phyloP scores from a whole-genome alignment of 257 asterid genomes.

The Capsicum chinense region DNA sequence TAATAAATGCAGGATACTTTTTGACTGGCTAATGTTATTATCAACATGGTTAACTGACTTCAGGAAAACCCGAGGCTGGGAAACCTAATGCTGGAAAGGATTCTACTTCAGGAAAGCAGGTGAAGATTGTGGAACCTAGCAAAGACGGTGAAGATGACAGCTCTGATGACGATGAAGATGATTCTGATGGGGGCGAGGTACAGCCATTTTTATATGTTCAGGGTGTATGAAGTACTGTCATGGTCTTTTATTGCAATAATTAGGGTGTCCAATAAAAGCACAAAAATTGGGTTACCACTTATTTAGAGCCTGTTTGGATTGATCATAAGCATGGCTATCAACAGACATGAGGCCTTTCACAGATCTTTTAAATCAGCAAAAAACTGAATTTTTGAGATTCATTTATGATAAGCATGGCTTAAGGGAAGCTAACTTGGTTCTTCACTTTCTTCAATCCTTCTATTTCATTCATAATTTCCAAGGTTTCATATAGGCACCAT shows the following conservation, averaged over 20 bases:
- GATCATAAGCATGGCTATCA: background rate
- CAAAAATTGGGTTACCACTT: background rate
- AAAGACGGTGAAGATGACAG: constrained; percentile 33
- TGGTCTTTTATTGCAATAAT: background rate
- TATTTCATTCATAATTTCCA: background rate
- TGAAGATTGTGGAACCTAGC: constrained; percentile 28
- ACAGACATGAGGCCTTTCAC: background rate
- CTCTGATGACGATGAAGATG: constrained; percentile 29
- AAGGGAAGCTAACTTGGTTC: background rate
- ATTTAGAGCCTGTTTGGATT: background rate
- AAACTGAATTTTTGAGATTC: background rate
- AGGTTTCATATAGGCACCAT: background rate
- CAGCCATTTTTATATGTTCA: background rate
- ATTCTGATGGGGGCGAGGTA: constrained; percentile 23
- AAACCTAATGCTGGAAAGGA: constrained; percentile 26
- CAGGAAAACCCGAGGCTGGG: constrained; percentile 5
- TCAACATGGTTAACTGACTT: background rate
- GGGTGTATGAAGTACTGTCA: background rate
- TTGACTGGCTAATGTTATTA: background rate
- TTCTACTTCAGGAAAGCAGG: constrained; percentile 29
- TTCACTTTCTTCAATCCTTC: background rate
- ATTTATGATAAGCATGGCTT: background rate
- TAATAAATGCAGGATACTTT: background rate
- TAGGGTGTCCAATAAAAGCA: background rate
- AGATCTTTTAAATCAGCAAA: background rate